Conservation (phyloP, 2,329 filamentous ascomycete species). For the Penicillium sp. region DNA sequence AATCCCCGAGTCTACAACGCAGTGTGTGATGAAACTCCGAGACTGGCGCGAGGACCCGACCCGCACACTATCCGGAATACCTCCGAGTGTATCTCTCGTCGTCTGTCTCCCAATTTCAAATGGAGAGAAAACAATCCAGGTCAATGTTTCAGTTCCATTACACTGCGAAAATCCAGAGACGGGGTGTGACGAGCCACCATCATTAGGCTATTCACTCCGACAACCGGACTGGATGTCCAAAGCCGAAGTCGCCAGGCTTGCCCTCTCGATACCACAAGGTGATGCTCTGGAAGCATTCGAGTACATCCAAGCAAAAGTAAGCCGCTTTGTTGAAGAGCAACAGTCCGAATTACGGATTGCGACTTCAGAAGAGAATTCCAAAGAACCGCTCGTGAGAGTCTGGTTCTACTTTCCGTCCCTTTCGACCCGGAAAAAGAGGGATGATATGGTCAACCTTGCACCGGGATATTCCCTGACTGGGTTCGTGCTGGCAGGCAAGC, state of each 20-base stretch:
- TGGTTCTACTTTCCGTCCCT: slow-evolving; percentile 66
- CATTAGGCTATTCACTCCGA: slow-evolving; percentile 37
- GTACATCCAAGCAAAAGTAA: slow-evolving; percentile 41
- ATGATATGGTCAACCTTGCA: slow-evolving; percentile 56
- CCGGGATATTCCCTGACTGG: slow-evolving; percentile 55
- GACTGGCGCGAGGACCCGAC: slow-evolving; percentile 26
- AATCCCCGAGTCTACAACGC: slow-evolving; percentile 34
- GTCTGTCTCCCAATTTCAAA: slow-evolving; percentile 26
- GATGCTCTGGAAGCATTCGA: slow-evolving; percentile 51
- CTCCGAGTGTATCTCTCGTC: slow-evolving; percentile 22
- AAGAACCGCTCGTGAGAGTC: slow-evolving; percentile 46
- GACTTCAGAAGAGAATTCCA: slow-evolving; percentile 2
- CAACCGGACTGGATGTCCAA: slow-evolving; percentile 56
- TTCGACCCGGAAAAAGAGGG: slow-evolving; percentile 57
- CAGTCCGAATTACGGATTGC: background rate
- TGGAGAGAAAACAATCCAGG: slow-evolving; percentile 25
- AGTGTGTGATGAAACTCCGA: slow-evolving; percentile 27
- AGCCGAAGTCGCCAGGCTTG: slow-evolving; percentile 44
- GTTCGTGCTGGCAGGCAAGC: slow-evolving; percentile 61
- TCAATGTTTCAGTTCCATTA: slow-evolving; percentile 31
- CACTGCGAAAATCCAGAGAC: slow-evolving; percentile 10
- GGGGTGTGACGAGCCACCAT: slow-evolving; percentile 21
- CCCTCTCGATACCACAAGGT: slow-evolving; percentile 40
- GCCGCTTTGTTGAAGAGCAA: slow-evolving; percentile 27
- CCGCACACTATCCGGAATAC: slow-evolving; percentile 12